Percentiles rank a stretch among this genome's conserved stretches.
Evolutionary conservation across 225 moss, liverwort and hornwort species (phyloP).

Genomic region (Asterella californica): DNA sequence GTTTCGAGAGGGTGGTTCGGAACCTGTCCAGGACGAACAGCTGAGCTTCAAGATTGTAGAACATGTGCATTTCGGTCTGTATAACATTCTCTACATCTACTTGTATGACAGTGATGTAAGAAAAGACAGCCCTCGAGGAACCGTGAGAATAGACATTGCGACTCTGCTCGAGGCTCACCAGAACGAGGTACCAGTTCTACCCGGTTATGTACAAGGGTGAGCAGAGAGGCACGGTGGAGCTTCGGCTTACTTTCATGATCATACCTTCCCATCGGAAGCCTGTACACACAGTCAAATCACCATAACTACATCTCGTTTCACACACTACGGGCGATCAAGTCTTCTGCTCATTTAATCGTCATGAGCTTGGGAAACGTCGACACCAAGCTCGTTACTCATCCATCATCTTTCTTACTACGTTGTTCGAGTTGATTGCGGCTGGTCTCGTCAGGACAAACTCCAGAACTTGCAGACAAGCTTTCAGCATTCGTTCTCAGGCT

Average conservation of each 20-base stretch:
- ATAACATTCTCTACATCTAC: slow-evolving; percentile 1
- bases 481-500: too few species aligned
- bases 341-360: too few species aligned
- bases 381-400: too few species aligned
- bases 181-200: slow-evolving; percentile 5
- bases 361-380: too few species aligned
- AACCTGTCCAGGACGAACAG: not conserved
- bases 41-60: slow-evolving; percentile 21
- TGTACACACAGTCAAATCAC: not conserved
- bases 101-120: not conserved
- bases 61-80: slow-evolving; percentile 11
- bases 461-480: too few species aligned
- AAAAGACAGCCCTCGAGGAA: slow-evolving; percentile 5
- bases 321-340: too few species aligned
- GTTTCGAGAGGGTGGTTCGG: slow-evolving; percentile 2
- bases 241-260: slow-evolving; percentile 14
- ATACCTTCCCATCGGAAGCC: slow-evolving; percentile 12
- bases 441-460: too few species aligned
- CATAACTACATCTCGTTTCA: too few species aligned
- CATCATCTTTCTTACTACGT: too few species aligned
- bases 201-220: not conserved
- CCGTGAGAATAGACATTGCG: slow-evolving; percentile 5
- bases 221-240: not conserved
- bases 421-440: too few species aligned
- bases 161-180: slow-evolving; percentile 6